These are phyloP conservation scores for Salix exigua DNA, from an alignment of 345 rosid genomes.

Conservation along the genomic window DNA sequence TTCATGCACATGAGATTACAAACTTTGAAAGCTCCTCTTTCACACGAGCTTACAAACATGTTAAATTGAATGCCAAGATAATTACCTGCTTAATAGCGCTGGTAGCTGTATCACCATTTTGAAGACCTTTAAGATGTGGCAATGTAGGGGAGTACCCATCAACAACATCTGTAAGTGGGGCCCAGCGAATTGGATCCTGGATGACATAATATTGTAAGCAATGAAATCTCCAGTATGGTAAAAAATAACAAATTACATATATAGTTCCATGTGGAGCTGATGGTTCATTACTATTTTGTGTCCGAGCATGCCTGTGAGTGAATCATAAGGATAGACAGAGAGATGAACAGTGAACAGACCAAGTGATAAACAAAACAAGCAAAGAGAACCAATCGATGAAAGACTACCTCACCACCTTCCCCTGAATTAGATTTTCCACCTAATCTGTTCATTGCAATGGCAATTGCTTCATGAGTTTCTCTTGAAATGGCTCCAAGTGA, in stretches of 20 bases:
- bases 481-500: constrained; percentile 99
- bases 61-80: constrained; percentile 4
- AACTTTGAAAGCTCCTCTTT: background rate
- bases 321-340: background rate
- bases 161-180: constrained; percentile 86
- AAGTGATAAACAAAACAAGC: background rate
- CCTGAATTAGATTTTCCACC: constrained; percentile 98
- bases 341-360: constrained; percentile 5
- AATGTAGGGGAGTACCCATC: constrained; percentile 96
- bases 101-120: constrained; percentile 97
- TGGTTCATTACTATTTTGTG: background rate
- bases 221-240: background rate
- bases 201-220: constrained; percentile 7
- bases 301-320: background rate
- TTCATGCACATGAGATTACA: background rate
- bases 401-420: constrained; percentile 96
- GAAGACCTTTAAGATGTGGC: constrained; percentile 99
- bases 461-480: constrained; percentile 99
- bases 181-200: constrained; percentile 98
- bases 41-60: constrained; percentile 1
- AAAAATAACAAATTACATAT: background rate
- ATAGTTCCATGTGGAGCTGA: background rate
- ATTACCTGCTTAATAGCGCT: constrained; percentile 98
- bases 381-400: background rate
- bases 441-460: constrained; percentile 94